These are phyloP conservation scores for Pythium coloratum DNA, from an alignment of 352 stramenopile species.

Conservation along the genomic window DNA sequence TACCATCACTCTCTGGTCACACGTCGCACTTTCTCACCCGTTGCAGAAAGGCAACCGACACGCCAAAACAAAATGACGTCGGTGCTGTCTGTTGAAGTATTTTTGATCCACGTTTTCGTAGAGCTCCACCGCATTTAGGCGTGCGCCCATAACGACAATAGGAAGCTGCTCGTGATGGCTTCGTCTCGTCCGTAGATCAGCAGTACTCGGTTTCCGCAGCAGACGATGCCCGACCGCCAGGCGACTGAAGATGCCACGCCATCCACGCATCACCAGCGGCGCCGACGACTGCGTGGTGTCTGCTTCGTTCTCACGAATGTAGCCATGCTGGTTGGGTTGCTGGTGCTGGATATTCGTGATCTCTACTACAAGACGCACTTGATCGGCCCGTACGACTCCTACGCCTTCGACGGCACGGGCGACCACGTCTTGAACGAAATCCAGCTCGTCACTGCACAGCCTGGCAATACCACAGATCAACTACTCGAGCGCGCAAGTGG, in stretches of 20 bases:
- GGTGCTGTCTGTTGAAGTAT: background rate
- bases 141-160: too few species aligned
- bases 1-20: background rate
- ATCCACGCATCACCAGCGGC: background rate
- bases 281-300: background rate
- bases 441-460: background rate
- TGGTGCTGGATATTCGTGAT: constrained; percentile 17
- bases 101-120: too few species aligned
- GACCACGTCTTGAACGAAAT: constrained; percentile 7
- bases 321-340: constrained; percentile 6
- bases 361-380: constrained; percentile 22
- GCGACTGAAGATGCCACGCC: background rate
- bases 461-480: background rate
- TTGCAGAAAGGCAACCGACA: background rate
- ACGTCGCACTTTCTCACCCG: too few species aligned
- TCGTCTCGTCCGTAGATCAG: too few species aligned
- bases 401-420: constrained; percentile 4
- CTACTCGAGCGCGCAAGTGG: constrained; percentile 4
- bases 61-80: too few species aligned
- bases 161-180: too few species aligned
- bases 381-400: constrained; percentile 19
- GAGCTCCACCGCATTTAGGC: too few species aligned
- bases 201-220: too few species aligned
- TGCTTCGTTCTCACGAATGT: constrained; percentile 9
- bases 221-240: background rate